Evolutionary conservation across 2,329 filamentous ascomycete species (phyloP), one percentile per base, ranked within the genome.

Genomic region (Aspergillus caelatus): DNA sequence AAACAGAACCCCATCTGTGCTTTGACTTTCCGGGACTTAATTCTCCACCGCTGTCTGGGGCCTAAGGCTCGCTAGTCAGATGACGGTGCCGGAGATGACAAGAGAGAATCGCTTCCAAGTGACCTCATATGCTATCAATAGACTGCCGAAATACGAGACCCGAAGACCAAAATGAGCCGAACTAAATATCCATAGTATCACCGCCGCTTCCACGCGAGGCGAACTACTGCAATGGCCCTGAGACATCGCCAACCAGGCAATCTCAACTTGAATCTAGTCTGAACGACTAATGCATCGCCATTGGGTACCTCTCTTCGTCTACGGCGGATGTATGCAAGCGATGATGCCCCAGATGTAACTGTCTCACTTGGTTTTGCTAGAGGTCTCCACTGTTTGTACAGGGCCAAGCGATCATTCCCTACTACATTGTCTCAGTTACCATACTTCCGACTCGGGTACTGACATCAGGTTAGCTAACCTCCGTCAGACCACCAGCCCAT

Each of bases 241-340:
- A 70, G 62, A 71, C 69, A 62, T 36, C 52, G 46, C 69, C 66
- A 68, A 71, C 66, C 66, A 67, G 55, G n/a, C 52, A 16, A 26
- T 26, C 3, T 21, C 12, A 23, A 23, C n/a, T 26, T 26, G 16
- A n/a, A 52, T 21, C 14, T 19, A 30, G 48, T 52, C 14, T 30
- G 26, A n/a, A 30, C 48, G 26, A 19, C 26, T 32, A 52, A 52
- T 30, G 48, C 48, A 30, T 52, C 48, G 26, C 23, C 12, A 32
- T 32, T 52, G 48, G 45, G 26, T 52, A 30, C 48, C 48, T 52
- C 48, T n/a, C 23, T 28, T 19, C n/a, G 23, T 48, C 45, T 1
- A 7, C 23, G 23, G 23, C 45, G 23, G 23, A 19, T 28, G 45
- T 16, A 19, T 30, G 26, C 48, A 14, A 19, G 48, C 45, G 48